phyloP scores from a whole-genome alignment of 495 filamentous ascomycete species.

The Xylaria telfairii region DNA sequence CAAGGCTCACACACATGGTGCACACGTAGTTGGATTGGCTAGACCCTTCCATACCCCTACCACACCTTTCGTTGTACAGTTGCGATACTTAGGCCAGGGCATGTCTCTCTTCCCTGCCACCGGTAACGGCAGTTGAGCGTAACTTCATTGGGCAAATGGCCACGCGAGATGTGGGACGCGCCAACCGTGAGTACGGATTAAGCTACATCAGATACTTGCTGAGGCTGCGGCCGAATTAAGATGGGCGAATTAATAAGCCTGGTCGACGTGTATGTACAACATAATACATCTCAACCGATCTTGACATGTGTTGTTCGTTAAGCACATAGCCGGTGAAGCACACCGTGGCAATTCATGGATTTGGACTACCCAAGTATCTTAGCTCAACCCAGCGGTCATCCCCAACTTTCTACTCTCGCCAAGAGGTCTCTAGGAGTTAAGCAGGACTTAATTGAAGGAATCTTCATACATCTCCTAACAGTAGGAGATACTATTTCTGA shows the following conservation, averaged over 20 bases:
- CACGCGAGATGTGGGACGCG: slow-evolving; percentile 12
- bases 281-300: not conserved
- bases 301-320: slow-evolving; percentile 1
- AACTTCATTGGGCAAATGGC: slow-evolving; percentile 7
- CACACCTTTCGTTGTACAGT: not conserved
- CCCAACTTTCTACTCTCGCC: not conserved
- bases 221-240: not conserved
- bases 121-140: not conserved
- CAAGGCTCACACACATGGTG: not conserved
- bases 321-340: not conserved
- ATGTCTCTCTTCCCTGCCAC: slow-evolving; percentile 1
- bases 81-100: not conserved
- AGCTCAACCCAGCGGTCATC: not conserved
- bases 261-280: not conserved
- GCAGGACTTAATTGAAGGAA: not conserved
- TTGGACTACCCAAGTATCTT: not conserved
- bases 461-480: not conserved
- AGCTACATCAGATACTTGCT: not conserved
- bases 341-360: slow-evolving; percentile 2
- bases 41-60: not conserved
- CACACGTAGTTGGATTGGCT: slow-evolving; percentile 8
- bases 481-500: not conserved
- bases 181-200: not conserved
- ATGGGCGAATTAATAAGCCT: slow-evolving; percentile 11
- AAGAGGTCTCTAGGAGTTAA: not conserved